phyloP scores from a whole-genome alignment of 2,329 filamentous ascomycete genomes.

The Fusarium subglutinans region DNA sequence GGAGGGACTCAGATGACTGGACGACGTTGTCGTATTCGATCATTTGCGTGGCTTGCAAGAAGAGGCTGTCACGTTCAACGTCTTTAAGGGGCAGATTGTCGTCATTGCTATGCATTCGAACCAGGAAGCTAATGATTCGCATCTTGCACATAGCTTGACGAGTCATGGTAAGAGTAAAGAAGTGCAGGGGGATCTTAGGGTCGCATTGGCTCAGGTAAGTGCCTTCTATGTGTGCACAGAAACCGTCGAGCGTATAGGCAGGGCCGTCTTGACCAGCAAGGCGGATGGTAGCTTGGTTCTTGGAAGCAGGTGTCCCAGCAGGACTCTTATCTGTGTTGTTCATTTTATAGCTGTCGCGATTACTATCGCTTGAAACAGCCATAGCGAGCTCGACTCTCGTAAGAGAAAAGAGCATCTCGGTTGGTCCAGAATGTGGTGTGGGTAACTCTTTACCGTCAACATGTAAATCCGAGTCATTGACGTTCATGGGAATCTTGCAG shows the following conservation, averaged over 20 bases:
- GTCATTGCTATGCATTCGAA: slow-evolving; percentile 54
- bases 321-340: slow-evolving; percentile 43
- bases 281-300: slow-evolving; percentile 49
- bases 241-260: slow-evolving; percentile 61
- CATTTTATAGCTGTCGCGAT: slow-evolving; percentile 49
- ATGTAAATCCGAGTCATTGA: slow-evolving; percentile 69
- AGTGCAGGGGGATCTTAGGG: slow-evolving; percentile 66
- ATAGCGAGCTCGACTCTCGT: slow-evolving; percentile 66
- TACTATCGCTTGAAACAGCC: slow-evolving; percentile 59
- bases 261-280: slow-evolving; percentile 62
- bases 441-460: slow-evolving; percentile 65
- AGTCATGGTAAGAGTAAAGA: slow-evolving; percentile 67
- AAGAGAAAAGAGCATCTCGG: slow-evolving; percentile 69
- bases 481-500: slow-evolving; percentile 67
- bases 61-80: slow-evolving; percentile 61
- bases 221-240: slow-evolving; percentile 64
- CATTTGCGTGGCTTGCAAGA: slow-evolving; percentile 65
- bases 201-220: slow-evolving; percentile 67
- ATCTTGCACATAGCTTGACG: slow-evolving; percentile 65
- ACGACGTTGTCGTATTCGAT: slow-evolving; percentile 68
- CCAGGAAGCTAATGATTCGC: slow-evolving; percentile 64
- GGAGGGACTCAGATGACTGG: slow-evolving; percentile 60
- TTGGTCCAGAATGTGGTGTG: slow-evolving; percentile 59
- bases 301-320: slow-evolving; percentile 33
- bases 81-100: slow-evolving; percentile 53